These are phyloP conservation scores for Gyrodon lividus DNA, from an alignment of 768 basidiomycete species.

Conservation along the genomic window DNA sequence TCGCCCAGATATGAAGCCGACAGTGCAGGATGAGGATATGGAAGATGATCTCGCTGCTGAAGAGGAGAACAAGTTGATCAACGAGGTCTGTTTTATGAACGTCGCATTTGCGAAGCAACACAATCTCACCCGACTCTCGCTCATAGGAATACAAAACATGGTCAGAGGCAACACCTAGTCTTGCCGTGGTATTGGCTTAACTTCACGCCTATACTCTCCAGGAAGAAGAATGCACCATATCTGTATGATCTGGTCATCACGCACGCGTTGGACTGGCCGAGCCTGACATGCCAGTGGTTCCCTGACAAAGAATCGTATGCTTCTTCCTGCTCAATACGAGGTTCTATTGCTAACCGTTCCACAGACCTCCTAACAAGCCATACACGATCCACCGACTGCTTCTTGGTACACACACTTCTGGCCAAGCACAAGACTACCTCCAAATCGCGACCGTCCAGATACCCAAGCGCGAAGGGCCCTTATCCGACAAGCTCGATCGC, in stretches of 20 bases:
- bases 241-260: constrained; percentile 97
- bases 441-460: constrained; percentile 95
- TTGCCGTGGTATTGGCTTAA: not conserved
- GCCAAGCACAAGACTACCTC: constrained; percentile 89
- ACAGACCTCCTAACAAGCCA: constrained; percentile 87
- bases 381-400: constrained; percentile 93
- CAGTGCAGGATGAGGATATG: constrained; percentile 55
- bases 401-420: constrained; percentile 96
- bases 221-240: constrained; percentile 98
- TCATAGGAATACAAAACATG: constrained; percentile 83
- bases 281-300: constrained; percentile 97
- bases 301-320: constrained; percentile 92
- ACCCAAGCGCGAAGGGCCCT: constrained; percentile 73
- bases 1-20: constrained; percentile 43
- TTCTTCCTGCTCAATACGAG: not conserved
- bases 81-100: constrained; percentile 56
- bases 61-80: constrained; percentile 86
- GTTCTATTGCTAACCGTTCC: not conserved
- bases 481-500: constrained; percentile 75
- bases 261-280: constrained; percentile 98
- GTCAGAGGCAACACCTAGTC: constrained; percentile 36
- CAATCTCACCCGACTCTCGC: constrained; percentile 10
- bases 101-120: not conserved
- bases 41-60: constrained; percentile 81
- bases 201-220: constrained; percentile 27